These are phyloP conservation scores for Claviceps sp. DNA, from an alignment of 2,329 filamentous ascomycete species.

Conservation along the genomic window DNA sequence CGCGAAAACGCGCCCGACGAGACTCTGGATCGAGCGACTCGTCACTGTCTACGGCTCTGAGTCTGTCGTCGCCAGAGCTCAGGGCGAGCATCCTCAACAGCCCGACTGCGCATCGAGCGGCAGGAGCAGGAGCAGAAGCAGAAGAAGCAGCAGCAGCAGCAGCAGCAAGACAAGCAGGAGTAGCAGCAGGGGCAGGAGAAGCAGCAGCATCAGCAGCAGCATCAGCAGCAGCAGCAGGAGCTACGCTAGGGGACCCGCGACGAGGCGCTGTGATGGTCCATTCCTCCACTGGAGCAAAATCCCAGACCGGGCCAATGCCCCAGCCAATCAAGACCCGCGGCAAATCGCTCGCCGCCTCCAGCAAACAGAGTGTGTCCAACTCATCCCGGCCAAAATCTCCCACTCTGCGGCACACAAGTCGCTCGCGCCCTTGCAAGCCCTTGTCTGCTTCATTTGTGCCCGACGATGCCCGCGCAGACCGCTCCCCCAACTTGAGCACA, in stretches of 20 bases:
- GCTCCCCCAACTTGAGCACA: slow-evolving; percentile 19
- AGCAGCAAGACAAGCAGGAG: not conserved
- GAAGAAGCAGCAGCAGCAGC: not conserved
- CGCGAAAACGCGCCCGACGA: slow-evolving; percentile 20
- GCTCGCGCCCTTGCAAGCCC: slow-evolving; percentile 12
- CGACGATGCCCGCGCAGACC: slow-evolving; percentile 20
- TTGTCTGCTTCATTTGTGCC: slow-evolving; percentile 8
- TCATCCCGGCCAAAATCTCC: slow-evolving; percentile 24
- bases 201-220: not conserved
- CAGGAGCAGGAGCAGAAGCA: not conserved
- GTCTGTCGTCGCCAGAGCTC: slow-evolving; percentile 25
- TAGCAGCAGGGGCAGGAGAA: not conserved
- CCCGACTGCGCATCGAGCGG: slow-evolving; percentile 2
- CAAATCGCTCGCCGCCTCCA: slow-evolving; percentile 25
- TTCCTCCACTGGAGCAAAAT: slow-evolving; percentile 12
- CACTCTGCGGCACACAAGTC: slow-evolving; percentile 11
- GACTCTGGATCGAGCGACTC: slow-evolving; percentile 28
- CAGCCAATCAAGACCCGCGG: slow-evolving; percentile 19
- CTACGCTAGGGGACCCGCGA: not conserved
- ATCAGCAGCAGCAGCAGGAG: not conserved
- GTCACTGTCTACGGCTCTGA: slow-evolving; percentile 27
- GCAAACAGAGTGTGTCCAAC: slow-evolving; percentile 23
- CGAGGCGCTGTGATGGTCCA: slow-evolving; percentile 1
- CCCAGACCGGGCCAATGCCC: slow-evolving; percentile 24
- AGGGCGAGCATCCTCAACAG: slow-evolving; percentile 12